Conservation (phyloP, 1,139 yeast species). For the Suhomyces ambrosiae region DNA sequence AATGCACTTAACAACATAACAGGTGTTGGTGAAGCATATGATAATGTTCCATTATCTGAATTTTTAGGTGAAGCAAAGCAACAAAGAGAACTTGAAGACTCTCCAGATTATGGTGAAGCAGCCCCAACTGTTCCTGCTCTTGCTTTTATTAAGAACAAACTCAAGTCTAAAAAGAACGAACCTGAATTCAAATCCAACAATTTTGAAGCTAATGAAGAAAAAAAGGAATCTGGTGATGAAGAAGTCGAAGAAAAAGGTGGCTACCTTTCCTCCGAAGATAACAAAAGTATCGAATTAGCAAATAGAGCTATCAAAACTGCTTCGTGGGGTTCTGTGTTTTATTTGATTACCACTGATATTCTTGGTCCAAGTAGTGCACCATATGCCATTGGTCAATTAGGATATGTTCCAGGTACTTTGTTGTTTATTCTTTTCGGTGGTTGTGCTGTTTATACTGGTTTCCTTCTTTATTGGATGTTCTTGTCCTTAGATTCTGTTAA, state of each 20-base stretch:
- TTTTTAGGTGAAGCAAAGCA: conserved; percentile 2
- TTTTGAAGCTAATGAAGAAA: not conserved
- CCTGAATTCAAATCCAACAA: not conserved
- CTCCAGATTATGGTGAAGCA: not conserved
- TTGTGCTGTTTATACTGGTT: conserved; percentile 6
- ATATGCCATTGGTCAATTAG: conserved; percentile 4
- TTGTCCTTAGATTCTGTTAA: conserved; percentile 5
- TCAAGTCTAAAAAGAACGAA: not conserved
- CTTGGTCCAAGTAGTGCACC: conserved; percentile 8
- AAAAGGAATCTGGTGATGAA: not conserved
- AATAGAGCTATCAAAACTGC: conserved; percentile 5
- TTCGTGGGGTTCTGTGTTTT: conserved; percentile 6
- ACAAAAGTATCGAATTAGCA: conserved; percentile 2
- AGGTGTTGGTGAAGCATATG: not conserved
- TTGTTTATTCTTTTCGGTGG: conserved; percentile 3
- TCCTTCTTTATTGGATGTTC: conserved; percentile 2
- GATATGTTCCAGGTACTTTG: conserved; percentile 5
- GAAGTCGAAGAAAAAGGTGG: conserved; percentile 1
- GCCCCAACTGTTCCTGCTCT: not conserved
- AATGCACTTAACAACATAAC: not conserved
- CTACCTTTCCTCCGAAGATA: conserved; percentile 1
- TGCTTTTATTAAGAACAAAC: not conserved
- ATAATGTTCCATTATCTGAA: not conserved
- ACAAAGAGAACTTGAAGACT: conserved; percentile 5
- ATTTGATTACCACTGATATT: conserved; percentile 6